Evolutionary conservation across 2,329 filamentous ascomycete species (phyloP), one percentile per base, ranked within the genome.

Genomic region (Cladosporium phlei): DNA sequence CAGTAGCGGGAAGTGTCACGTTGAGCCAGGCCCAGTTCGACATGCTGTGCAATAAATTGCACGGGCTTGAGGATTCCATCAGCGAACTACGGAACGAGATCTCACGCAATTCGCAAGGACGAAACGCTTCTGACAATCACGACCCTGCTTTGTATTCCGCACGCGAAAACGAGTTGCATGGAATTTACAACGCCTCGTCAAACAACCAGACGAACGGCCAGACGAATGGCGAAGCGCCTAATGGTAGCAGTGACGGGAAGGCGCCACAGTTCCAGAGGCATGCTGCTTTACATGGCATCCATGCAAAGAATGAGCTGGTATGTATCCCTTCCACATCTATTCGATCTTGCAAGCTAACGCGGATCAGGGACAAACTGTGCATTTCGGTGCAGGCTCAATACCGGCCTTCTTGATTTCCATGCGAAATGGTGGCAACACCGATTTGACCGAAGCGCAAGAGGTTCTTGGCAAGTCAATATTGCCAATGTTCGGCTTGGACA

Each of bases 401-500:
- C 71, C 81, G 10, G 79, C 79, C 9, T 76, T 82, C 50, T 75
- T 83, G 25, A 75, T 75, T 64, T 69, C 69, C 5, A 49, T 75
- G 35, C 69, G 70, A 10, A 61, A 69, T 47, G 69, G 56, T 5
- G 56, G 52, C 27, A 53, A 49, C 4, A 50, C 52, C 10, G 68
- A 73, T 33, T 67, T 76, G 54, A 73, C 75, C 19, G 73, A 77
- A 27, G 70, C 79, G 10, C 74, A 79, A 52, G 75, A 80, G 38
- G 63, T 82, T 10, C 63, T 82, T 34, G 77, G 80, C 53, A 79
- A 78, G 54, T 79, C 76, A 37, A 79, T 83, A 53, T 63, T 83
- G 17, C 79, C 79, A 0, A 76, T 82, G 46, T 72, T 83, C 47
- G 79, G 79, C 2, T 68, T 83, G 25, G 79, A 82, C 57, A 82